Conservation (phyloP, 176 grass and related monocot genomes). For the Oryza australiensis region DNA sequence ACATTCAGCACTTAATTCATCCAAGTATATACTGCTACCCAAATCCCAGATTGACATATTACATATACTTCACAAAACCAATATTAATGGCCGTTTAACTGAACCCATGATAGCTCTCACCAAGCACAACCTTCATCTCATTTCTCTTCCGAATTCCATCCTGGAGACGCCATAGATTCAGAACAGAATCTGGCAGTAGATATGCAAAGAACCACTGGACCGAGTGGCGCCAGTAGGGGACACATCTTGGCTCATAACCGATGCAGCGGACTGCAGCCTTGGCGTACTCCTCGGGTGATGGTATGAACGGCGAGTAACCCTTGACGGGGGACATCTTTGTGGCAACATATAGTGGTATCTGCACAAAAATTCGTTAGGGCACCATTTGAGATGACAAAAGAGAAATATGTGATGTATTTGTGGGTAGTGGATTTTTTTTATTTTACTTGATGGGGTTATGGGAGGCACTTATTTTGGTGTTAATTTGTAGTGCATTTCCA, state of each 20-base stretch:
- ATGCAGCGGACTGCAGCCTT: conserved; percentile 38
- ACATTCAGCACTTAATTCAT: too few relatives aligned
- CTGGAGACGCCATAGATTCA: conserved; percentile 49
- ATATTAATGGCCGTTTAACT: not conserved
- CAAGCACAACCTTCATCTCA: conserved; percentile 12
- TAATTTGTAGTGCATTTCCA: not conserved
- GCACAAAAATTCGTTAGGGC: not conserved
- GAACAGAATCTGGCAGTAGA: conserved; percentile 36
- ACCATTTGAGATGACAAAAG: not conserved
- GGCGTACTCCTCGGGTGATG: conserved; percentile 47
- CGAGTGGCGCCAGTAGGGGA: conserved; percentile 63
- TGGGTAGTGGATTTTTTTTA: too few relatives aligned
- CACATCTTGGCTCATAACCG: conserved; percentile 43
- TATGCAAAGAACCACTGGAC: conserved; percentile 51
- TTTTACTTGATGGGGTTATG: too few relatives aligned
- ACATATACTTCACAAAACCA: too few relatives aligned
- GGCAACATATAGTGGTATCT: conserved; percentile 64
- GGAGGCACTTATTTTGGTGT: not conserved
- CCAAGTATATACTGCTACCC: too few relatives aligned
- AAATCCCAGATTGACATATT: too few relatives aligned
- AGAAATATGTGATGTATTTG: not conserved
- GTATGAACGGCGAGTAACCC: conserved; percentile 48
- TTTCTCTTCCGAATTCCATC: conserved; percentile 49
- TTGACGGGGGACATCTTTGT: conserved; percentile 53
- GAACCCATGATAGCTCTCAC: not conserved